These are phyloP conservation scores for Venturia asperata DNA, from an alignment of 2,329 filamentous ascomycete species.

Conservation along the genomic window DNA sequence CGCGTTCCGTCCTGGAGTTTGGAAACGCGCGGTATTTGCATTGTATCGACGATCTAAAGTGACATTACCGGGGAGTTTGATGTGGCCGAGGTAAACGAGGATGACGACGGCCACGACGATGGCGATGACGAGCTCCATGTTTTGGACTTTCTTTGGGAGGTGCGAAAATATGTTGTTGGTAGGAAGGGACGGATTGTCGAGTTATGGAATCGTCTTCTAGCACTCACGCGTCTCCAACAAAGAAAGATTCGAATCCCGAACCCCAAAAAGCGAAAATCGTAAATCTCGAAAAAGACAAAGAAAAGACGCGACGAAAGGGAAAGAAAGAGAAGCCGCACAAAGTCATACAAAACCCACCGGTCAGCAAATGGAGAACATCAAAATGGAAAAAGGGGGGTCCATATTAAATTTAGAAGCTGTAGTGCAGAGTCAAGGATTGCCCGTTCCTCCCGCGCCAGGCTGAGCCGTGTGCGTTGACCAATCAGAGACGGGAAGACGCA, in stretches of 20 bases:
- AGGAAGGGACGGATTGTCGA: too few species aligned
- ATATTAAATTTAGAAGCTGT: not conserved
- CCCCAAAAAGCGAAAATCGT: not conserved
- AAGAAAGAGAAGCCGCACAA: not conserved
- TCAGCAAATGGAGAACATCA: not conserved
- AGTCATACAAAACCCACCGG: not conserved
- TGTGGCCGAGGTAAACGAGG: not conserved
- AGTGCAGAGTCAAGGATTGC: too few species aligned
- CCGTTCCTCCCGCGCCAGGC: not conserved
- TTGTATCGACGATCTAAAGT: not conserved
- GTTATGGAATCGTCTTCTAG: too few species aligned
- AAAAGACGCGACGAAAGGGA: too few species aligned
- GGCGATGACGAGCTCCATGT: not conserved
- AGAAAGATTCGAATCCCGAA: not conserved
- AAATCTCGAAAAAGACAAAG: too few species aligned
- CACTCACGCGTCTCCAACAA: too few species aligned
- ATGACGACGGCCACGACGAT: not conserved
- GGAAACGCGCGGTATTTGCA: not conserved
- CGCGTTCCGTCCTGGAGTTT: not conserved
- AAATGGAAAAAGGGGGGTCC: not conserved
- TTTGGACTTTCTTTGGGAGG: not conserved
- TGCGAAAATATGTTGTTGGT: too few species aligned
- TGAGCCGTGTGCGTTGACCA: slow-evolving; percentile 8
- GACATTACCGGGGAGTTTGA: not conserved
- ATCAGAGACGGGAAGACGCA: not conserved